A percentile compares a stretch with the other conserved stretches of the same genome.
Evolutionary conservation across 2,329 filamentous ascomycete genomes (phyloP).

Genomic region (Thermoascus crustaceus): DNA sequence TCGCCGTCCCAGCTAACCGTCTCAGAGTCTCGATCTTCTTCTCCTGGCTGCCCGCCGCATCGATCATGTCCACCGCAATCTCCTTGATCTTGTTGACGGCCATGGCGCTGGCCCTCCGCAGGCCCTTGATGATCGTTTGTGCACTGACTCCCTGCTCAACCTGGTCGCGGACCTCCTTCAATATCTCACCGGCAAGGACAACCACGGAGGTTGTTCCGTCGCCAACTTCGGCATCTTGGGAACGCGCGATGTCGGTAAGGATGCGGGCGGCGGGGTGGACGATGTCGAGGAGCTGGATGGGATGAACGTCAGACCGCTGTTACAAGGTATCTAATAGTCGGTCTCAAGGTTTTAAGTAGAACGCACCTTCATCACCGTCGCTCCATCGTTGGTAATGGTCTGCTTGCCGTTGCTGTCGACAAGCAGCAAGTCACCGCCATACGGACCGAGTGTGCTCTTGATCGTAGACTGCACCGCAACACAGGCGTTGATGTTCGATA

Average conservation of each 20-base stretch:
- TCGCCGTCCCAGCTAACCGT: constrained; percentile 89
- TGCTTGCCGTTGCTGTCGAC: constrained; percentile 92
- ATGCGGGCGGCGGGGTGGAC: constrained; percentile 95
- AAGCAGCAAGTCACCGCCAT: constrained; percentile 91
- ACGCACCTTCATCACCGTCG: constrained; percentile 93
- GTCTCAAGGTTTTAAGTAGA: constrained; percentile 4
- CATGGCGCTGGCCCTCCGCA: constrained; percentile 78
- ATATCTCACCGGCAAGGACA: constrained; percentile 90
- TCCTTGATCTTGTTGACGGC: constrained; percentile 99
- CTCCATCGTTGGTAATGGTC: constrained; percentile 98
- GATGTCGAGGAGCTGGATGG: constrained; percentile 78
- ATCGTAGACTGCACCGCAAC: constrained; percentile 92
- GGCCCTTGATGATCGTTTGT: constrained; percentile 93
- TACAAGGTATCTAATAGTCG: neutral
- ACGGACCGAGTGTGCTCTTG: constrained; percentile 90
- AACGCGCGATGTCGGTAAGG: constrained; percentile 95
- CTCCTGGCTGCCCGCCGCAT: constrained; percentile 69
- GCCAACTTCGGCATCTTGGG: constrained; percentile 97
- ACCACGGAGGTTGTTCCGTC: constrained; percentile 98
- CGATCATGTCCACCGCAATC: constrained; percentile 63
- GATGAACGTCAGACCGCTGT: neutral
- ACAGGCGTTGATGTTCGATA: constrained; percentile 98
- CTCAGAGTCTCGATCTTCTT: constrained; percentile 81
- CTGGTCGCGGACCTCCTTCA: constrained; percentile 93
- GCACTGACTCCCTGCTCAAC: constrained; percentile 96